Evolutionary conservation across 2,329 filamentous ascomycete genomes (phyloP), one percentile per base, ranked within the genome.

Genomic region (Beauveria medogensis): DNA sequence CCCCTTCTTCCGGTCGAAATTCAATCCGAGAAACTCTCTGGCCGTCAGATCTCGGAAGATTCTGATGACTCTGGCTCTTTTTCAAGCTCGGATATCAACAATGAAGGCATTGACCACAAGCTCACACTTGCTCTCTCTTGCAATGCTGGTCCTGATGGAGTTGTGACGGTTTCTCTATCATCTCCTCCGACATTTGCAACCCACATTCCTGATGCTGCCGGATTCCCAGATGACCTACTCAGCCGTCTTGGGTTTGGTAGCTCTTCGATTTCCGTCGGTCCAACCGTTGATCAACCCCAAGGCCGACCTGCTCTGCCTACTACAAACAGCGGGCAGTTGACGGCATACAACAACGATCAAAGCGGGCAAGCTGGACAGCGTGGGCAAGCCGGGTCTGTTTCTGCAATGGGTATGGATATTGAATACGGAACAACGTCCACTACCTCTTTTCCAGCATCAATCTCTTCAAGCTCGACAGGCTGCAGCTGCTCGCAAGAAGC

Each of bases 1-100:
- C 65, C 66, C 12, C 65, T 74, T 46, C 63, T 72, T 61, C 72
- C 71, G 2, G 67, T 73, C 28, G 66, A 72, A 34, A 62, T 73
- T 53, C 65, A 65, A 34, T 63, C 65, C 4, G 60, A 55, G 16
- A 53, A 59, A 28, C 40, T 63, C 20, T 40, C 48, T 14, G 59
- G 63, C 20, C 63, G 60, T 26, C 65, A 65, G 2, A 40, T 62
- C 4, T 47, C 63, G 8, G 44, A 47, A 2, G 57, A 47, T 3
- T 59, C 60, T 34, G 59, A 54, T 28, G 26, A 64, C 1, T 55
- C 63, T 9, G 44, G 48, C 20, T 28, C 54, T 5, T 46, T 51
- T 44, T 56, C 59, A 20, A 54, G 60, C 20, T 51, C 63, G 44
- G 40, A 63, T 12, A 53, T 63, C 16, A 41, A 56, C 2, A 62